Base-by-base conservation (phyloP, 805 yeast genomes). In the Candida caryicola region DNA sequence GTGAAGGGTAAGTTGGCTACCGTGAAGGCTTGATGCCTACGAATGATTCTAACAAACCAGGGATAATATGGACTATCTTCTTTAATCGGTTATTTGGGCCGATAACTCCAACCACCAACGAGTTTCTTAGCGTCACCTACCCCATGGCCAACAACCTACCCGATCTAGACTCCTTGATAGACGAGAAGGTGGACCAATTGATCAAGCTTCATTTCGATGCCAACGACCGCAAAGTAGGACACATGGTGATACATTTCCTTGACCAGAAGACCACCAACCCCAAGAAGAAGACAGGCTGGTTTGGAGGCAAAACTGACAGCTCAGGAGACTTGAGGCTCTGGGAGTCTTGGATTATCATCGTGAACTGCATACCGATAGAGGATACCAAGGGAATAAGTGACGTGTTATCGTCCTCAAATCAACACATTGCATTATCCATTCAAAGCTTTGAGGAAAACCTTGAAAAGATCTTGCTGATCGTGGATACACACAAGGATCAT, bases 1-100 rank as follows among this genome's bases (percentile, higher is more conserved):
- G 57, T 78, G 12, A 72, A 68, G 51, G 81, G 82, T 64, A 57
- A 28, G 77, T 60, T 5, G 17, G 3, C n/a, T n/a, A n/a, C n/a
- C 10, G 3, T 15, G 21, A 23, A 17, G 14, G 23, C 26, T 23
- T 15, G n/a, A 29, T 21, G 12, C 29, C 10, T 34, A 2, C 8
- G 19, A 14, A 17, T 27, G 19, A 41, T 45, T 44, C 49, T 41
- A 43, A 45, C 44, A 17, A 4, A 6, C 25, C 40, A 69, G 86
- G 84, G 1, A 59, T 82, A 18, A 55, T 85, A 38, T 79, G 85
- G 66, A 66, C 85, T 2, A 77, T 85, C 14, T 75, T 85, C 54
- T 85, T 85, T 56, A 76, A 79, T 39, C 62, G 95, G 31, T 62
- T 82, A 18, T 78, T 85, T 52, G 91, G 90, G 0, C 71, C 81